Evolutionary conservation across 805 yeast species (phyloP).

Genomic region (Yarrowia yakushimensis): DNA sequence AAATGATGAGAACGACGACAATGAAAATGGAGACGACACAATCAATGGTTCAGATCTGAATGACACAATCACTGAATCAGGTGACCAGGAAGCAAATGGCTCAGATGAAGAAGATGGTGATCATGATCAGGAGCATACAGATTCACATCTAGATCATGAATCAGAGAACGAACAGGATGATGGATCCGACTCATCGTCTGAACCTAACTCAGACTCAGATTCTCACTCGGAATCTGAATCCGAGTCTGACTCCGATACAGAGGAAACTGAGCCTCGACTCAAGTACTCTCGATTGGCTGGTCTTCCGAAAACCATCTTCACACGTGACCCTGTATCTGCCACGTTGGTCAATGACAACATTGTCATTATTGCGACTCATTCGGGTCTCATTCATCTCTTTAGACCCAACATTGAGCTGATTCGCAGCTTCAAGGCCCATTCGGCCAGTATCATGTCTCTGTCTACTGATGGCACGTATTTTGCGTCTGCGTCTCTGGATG

Average conservation of each 20-base stretch:
- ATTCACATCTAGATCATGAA: no score
- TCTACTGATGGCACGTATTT: constrained; percentile 69
- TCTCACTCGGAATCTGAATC: background rate
- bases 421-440: constrained; percentile 76
- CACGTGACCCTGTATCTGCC: constrained; percentile 73
- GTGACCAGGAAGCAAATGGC: background rate
- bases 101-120: background rate
- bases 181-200: no score
- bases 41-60: constrained; percentile 6
- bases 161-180: background rate
- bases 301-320: constrained; percentile 68
- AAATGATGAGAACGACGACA: background rate
- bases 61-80: background rate
- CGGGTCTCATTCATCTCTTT: constrained; percentile 73
- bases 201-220: constrained; percentile 26
- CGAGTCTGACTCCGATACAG: constrained; percentile 32
- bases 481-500: constrained; percentile 91
- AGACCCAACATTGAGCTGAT: constrained; percentile 56
- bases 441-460: constrained; percentile 75
- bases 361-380: constrained; percentile 82
- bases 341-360: constrained; percentile 56
- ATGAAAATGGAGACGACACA: background rate
- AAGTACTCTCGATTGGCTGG: constrained; percentile 68
- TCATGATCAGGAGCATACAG: no score
- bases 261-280: constrained; percentile 45